Evolutionary conservation across 257 asterid genomes (phyloP), one percentile per base, ranked within the genome.

Genomic region (Jacaranda copaia): DNA sequence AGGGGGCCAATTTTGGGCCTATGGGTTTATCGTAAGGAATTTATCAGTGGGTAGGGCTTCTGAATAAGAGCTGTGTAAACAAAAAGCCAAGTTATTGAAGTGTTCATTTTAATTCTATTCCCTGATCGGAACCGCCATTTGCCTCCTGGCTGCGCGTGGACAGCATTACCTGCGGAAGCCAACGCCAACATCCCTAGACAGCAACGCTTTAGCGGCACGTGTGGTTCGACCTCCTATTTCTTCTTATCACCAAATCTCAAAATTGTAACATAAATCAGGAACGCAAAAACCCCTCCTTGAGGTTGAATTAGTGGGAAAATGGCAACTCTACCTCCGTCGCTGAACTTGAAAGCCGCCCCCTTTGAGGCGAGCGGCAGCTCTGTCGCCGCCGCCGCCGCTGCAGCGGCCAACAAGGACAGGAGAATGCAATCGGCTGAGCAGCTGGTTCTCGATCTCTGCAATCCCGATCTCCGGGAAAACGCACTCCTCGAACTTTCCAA

Each of bases 401-500:
- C 81, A 5, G 86, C 59, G 1, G 87, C 74, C 32, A 84, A 71
- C 77, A 91, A 85, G 80, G 98, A 89, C 66, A 83, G 97, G 58
- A 87, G 85, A 58, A 83, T 91, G 90, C 96, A 90, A 83, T 86
- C 96, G 25, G 91, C 94, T 0, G 98, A 93, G 92, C 96, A 90
- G 87, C 86, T 92, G 69, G 96, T 94, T 48, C 96, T 92, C 75
- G 97, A 94, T 74, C 97, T 94, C 45, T 90, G 93, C 89, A 85
- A 83, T 77, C 97, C 97, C 55, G 98, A 92, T 75, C 97, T 94
- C 74, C 89, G 98, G 43, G 98, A 90, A 73, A 90, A 88, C 63
- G 98, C 98, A 14, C 97, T 94, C 43, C 97, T 90, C 46, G 98
- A 94, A 70, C 96, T 94, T 40, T 90, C 98, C 70, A 94, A 92